These are phyloP conservation scores for Parathielavia hyrcaniae DNA, from an alignment of 495 filamentous ascomycete species.

Conservation along the genomic window DNA sequence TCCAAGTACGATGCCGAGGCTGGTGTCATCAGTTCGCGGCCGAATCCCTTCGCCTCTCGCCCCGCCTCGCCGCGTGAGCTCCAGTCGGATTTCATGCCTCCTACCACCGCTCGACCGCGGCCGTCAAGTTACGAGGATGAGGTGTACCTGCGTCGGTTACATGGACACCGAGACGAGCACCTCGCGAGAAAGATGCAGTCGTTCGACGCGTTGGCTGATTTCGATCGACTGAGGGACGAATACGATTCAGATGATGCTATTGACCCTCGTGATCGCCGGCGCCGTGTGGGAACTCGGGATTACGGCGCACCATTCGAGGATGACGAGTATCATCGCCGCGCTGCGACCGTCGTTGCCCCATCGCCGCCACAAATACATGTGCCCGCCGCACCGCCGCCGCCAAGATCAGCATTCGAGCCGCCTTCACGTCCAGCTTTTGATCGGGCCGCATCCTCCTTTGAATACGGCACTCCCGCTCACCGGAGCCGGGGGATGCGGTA, in stretches of 20 bases:
- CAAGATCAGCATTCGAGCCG: constrained; percentile 27
- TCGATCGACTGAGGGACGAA: constrained; percentile 4
- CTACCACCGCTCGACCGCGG: constrained; percentile 28
- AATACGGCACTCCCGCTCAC: constrained; percentile 35
- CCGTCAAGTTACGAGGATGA: constrained; percentile 50
- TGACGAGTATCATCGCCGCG: constrained; percentile 39
- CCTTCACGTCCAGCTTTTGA: constrained; percentile 33
- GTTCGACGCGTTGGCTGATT: constrained; percentile 33
- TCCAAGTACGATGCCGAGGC: constrained; percentile 62
- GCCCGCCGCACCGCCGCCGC: constrained; percentile 30
- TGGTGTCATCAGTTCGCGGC: constrained; percentile 36
- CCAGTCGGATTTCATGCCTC: constrained; percentile 22
- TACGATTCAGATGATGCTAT: constrained; percentile 30
- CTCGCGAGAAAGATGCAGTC: constrained; percentile 48
- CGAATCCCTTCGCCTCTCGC: constrained; percentile 26
- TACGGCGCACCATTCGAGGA: constrained; percentile 28
- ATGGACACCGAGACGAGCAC: constrained; percentile 53
- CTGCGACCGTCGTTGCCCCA: constrained; percentile 37
- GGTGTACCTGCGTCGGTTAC: constrained; percentile 42
- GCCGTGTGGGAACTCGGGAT: constrained; percentile 18
- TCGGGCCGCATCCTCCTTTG: constrained; percentile 28
- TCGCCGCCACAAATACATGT: constrained; percentile 28
- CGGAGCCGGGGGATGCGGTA: constrained; percentile 32
- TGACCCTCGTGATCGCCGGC: constrained; percentile 39
- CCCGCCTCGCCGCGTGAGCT: constrained; percentile 29